Base-by-base conservation (phyloP, 768 basidiomycete genomes). In the Xerocomellus dryophilus region DNA sequence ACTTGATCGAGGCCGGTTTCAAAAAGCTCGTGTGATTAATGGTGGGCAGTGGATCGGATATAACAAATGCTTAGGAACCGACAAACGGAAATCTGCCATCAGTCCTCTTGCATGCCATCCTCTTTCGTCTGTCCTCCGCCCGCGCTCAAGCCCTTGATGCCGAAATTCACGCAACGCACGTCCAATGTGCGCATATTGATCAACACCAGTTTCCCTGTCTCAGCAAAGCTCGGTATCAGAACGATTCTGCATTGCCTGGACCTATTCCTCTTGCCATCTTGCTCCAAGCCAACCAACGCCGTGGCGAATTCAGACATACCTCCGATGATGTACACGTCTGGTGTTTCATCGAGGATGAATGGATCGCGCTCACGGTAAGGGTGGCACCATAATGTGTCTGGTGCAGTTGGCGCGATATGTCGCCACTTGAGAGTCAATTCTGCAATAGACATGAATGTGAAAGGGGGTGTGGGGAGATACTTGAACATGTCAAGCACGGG, bases 381-480 rank as follows among this genome's bases (percentile, higher is more conserved):
- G 69, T 98, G 95, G 63, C 97, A 98, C 94, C 94, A 98, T 4
- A 99, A 79, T 1, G 97, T 99, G 71, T 99, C 97, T 25, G 97
- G 97, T 23, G 96, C 96, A 8, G 97, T 98, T 4, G 97, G 97
- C n/a, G 97, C 94, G 69, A 97, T 84, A 73, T 98, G 96, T 53
- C 94, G 77, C 97, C 96, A 99, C 61, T 78, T 82, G 32, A 99
- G 76, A 11, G 93, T 95, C 39, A 86, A 77, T 63, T 85, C 81
- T 10, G 91, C 81, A 55, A 98, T 78, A 3, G 81, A 81, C 32
- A 96, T 67, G 38, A 87, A 79, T n/a, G 88, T 87, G 52, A 81
- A 77, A 7, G 84, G 83, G 7, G 83, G 85, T 8, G 83, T 78
- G 11, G 82, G 79, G 39, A 98, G 76, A 71, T 99, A 99, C 68